Evolutionary conservation across 2,329 filamentous ascomycete genomes (phyloP).

Genomic region (Hymenoscyphus infarciens): DNA sequence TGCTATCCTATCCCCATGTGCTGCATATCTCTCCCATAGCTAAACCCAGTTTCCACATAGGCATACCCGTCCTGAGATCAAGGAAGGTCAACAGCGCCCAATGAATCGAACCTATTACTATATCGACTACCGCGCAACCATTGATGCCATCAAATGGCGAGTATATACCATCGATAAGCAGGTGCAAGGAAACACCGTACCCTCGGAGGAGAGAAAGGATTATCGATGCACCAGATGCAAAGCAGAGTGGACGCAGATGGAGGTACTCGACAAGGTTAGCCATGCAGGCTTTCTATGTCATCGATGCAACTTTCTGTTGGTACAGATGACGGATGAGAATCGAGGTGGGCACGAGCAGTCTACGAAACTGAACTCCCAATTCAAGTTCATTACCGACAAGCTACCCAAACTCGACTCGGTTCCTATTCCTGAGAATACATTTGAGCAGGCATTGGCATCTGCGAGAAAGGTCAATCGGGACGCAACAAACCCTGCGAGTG

Average conservation of each 20-base stretch:
- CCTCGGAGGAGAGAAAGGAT: slow-evolving; percentile 84
- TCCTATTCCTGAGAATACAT: slow-evolving; percentile 69
- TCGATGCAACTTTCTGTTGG: slow-evolving; percentile 64
- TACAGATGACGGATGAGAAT: slow-evolving; percentile 62
- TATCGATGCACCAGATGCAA: slow-evolving; percentile 80
- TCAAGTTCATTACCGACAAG: slow-evolving; percentile 73
- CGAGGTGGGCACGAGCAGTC: slow-evolving; percentile 70
- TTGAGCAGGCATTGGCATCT: slow-evolving; percentile 63
- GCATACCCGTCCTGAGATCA: slow-evolving; percentile 71
- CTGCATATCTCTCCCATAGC: slow-evolving; percentile 7
- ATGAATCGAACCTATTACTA: slow-evolving; percentile 93
- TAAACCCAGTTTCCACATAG: slow-evolving; percentile 38
- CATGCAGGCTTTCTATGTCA: slow-evolving; percentile 76
- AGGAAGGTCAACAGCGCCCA: slow-evolving; percentile 76
- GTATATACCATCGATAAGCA: slow-evolving; percentile 84
- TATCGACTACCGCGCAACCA: slow-evolving; percentile 89
- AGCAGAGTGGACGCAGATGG: slow-evolving; percentile 83
- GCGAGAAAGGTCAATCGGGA: slow-evolving; percentile 64
- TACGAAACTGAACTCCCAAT: slow-evolving; percentile 72
- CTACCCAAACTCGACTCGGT: slow-evolving; percentile 74
- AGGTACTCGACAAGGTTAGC: slow-evolving; percentile 73
- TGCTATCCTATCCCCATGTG: slow-evolving; percentile 29
- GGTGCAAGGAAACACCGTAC: slow-evolving; percentile 78
- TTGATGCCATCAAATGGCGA: slow-evolving; percentile 95
- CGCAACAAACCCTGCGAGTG: slow-evolving; percentile 60